Conservation (phyloP, 352 stramenopile genomes). For the Phytophthora megakarya region DNA sequence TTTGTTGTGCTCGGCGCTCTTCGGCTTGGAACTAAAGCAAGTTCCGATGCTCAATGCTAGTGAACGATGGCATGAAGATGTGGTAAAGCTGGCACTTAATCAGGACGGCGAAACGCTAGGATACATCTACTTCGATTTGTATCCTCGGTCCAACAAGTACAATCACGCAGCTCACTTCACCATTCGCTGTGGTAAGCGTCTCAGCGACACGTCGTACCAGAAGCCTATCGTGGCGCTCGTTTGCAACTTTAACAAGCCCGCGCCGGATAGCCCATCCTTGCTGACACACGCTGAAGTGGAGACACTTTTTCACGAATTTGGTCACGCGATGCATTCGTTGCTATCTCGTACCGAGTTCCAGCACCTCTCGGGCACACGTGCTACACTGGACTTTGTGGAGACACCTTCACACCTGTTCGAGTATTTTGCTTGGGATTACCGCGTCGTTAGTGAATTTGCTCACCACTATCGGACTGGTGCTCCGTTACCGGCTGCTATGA, state of each 20-base stretch:
- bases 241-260: constrained; percentile 88
- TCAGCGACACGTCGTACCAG: constrained; percentile 81
- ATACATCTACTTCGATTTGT: constrained; percentile 96
- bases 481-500: constrained; percentile 78
- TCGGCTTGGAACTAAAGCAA: constrained; percentile 90
- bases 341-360: constrained; percentile 96
- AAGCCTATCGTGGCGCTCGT: constrained; percentile 95
- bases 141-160: constrained; percentile 89
- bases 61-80: constrained; percentile 91
- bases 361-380: constrained; percentile 95
- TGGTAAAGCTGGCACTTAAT: constrained; percentile 91
- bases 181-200: constrained; percentile 92
- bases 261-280: constrained; percentile 68
- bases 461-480: constrained; percentile 82
- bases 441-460: constrained; percentile 85
- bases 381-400: constrained; percentile 95
- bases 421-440: constrained; percentile 95
- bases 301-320: constrained; percentile 99
- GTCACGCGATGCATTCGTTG: constrained; percentile 97
- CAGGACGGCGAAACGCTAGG: constrained; percentile 71
- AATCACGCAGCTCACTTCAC: constrained; percentile 95
- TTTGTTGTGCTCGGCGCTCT: constrained; percentile 88
- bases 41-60: constrained; percentile 64
- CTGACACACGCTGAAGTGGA: constrained; percentile 94
- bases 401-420: constrained; percentile 97